These are phyloP conservation scores for Escallonia rubra DNA, from an alignment of 129 eudicot species.

Conservation along the genomic window DNA sequence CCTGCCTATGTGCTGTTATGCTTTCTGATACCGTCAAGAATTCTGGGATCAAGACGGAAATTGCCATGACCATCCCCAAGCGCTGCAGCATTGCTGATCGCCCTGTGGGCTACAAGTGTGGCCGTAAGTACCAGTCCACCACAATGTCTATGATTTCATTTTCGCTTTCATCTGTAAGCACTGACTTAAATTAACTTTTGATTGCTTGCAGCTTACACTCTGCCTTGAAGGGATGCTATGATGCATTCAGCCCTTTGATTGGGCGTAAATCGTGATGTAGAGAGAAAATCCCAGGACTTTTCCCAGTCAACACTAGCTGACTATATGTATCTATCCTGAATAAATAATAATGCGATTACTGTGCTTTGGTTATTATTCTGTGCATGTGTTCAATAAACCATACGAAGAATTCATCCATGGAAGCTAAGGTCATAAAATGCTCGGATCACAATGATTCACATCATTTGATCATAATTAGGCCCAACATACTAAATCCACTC, in stretches of 20 bases:
- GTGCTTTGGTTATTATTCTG: too few relatives aligned
- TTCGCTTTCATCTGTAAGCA: neutral
- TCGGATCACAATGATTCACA: too few relatives aligned
- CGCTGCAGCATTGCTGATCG: slow-evolving; percentile 49
- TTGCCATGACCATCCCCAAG: slow-evolving; percentile 57
- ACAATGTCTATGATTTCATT: neutral
- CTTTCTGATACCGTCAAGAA: slow-evolving; percentile 44
- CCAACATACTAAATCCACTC: too few relatives aligned
- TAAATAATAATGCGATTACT: too few relatives aligned
- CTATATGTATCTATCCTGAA: too few relatives aligned
- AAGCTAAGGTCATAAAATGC: too few relatives aligned
- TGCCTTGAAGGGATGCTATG: slow-evolving; percentile 32
- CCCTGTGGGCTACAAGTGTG: slow-evolving; percentile 56
- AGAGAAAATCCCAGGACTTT: too few relatives aligned
- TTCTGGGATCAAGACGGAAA: slow-evolving; percentile 34
- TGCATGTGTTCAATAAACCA: too few relatives aligned
- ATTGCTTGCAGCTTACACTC: slow-evolving; percentile 50
- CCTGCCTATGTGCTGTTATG: slow-evolving; percentile 54
- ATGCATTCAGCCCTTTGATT: neutral
- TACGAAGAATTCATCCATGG: too few relatives aligned
- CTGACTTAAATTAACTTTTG: neutral
- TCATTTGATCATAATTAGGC: too few relatives aligned
- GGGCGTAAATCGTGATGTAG: neutral
- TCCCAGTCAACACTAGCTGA: too few relatives aligned
- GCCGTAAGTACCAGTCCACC: slow-evolving; percentile 26